Evolutionary conservation across 1,139 yeast genomes (phyloP), one percentile per base, ranked within the genome.

Genomic region (Yamadazyma mexicana): DNA sequence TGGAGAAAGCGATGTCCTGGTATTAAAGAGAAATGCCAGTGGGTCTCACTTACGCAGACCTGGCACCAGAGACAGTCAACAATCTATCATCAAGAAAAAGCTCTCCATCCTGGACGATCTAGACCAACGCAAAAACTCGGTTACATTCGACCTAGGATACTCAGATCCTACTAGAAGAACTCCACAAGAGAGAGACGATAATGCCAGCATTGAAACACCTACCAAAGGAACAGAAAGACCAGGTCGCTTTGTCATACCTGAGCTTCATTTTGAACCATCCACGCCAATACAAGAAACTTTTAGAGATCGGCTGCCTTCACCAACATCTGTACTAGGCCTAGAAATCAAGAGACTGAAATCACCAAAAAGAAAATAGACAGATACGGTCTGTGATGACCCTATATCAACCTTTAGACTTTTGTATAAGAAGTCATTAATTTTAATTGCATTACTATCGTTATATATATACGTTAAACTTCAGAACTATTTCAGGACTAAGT

Each of bases 291-390:
- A 18, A 27, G 31, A 28, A 8, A 30, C 41, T 10, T 17, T 11
- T 4, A 38, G 37, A 25, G 38, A 42, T 1, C 28, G 49, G 32
- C 49, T 42, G 50, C 24, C 44, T 11, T 46, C 49, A 16, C 51
- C 54, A 1, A 37, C 43, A 2, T 46, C 36, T 20, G 12, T 49
- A 5, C 35, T 44, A 14, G 51, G 45, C 15, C 33, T 49, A 5
- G 45, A 44, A 29, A 45, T 48, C 20, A 42, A 43, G 22, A 16
- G 50, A 26, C 48, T 42, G 46, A 41, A 26, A 20, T 42, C 48
- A 23, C 48, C 48, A 4, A 40, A 36, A 23, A 44, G 40, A 31
- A 29, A 15, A 16, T 26, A 24, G 26, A 9, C 9, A 24, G 26
- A 10, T 4, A n/a, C n/a, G n/a, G n/a, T n/a, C n/a, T n/a, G n/a